These are phyloP conservation scores for Ceratobasidium sp. DNA, from an alignment of 1,284 basidiomycete genomes.

Conservation along the genomic window DNA sequence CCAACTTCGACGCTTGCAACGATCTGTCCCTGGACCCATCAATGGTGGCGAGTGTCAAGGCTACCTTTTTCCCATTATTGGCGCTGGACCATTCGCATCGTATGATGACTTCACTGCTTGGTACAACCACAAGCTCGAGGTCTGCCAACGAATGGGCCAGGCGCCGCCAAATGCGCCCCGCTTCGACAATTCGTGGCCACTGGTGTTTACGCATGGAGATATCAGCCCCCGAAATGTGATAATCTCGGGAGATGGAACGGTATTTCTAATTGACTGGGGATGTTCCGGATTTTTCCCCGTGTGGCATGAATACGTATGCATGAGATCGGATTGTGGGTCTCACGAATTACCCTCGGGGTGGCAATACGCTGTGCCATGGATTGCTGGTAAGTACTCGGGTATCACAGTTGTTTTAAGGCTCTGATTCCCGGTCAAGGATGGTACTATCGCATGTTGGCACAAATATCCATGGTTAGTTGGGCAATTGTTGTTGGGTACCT, in stretches of 20 bases:
- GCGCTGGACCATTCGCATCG: neutral
- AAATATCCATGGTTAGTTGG: too few relatives aligned
- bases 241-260: neutral
- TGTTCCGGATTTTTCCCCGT: neutral
- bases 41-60: neutral
- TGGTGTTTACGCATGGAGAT: constrained; percentile 10
- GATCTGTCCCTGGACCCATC: neutral
- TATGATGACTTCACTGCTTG: neutral
- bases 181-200: neutral
- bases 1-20: neutral
- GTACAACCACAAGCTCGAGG: neutral
- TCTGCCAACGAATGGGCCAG: neutral
- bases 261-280: neutral
- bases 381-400: too few relatives aligned
- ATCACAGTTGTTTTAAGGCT: too few relatives aligned
- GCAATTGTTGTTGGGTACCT: too few relatives aligned
- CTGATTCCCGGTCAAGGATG: too few relatives aligned
- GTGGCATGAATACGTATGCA: neutral
- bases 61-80: neutral
- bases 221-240: neutral
- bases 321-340: neutral
- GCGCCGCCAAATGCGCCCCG: neutral
- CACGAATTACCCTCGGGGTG: too few relatives aligned
- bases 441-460: too few relatives aligned
- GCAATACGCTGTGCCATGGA: too few relatives aligned